phyloP scores from a whole-genome alignment of 192 early-diverging fungal genomes.

The Backusella liffmaniae region DNA sequence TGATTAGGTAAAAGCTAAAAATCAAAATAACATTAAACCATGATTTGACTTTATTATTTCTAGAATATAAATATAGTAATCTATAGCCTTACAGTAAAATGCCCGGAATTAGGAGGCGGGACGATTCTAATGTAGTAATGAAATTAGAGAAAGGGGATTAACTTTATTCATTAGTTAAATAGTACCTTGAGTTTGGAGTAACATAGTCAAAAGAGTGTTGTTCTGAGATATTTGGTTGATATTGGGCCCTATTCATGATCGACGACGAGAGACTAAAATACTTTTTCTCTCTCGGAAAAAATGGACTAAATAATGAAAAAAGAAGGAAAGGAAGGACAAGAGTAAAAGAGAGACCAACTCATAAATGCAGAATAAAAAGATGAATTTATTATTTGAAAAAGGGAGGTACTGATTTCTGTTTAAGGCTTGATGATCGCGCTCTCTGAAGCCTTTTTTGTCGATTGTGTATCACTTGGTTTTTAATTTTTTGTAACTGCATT shows the following conservation, averaged over 20 bases:
- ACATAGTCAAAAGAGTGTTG: constrained; percentile 14
- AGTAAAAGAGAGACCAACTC: neutral
- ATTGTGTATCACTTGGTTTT: neutral
- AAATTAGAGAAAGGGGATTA: neutral
- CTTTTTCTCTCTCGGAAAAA: neutral
- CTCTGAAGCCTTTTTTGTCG: constrained; percentile 2
- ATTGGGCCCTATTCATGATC: neutral
- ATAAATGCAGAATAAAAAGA: constrained; percentile 3
- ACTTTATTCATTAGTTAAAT: neutral
- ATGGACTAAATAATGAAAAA: neutral
- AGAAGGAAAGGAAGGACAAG: neutral
- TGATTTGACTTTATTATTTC: neutral
- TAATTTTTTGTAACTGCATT: neutral
- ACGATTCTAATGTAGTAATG: constrained; percentile 1
- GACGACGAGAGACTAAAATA: neutral
- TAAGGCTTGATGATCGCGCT: constrained; percentile 1
- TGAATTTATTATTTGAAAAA: constrained; percentile 3
- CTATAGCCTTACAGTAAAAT: neutral
- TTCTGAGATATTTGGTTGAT: neutral
- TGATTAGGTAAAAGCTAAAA: neutral
- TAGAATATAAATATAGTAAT: neutral
- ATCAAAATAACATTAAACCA: neutral
- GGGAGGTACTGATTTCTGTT: constrained; percentile 1
- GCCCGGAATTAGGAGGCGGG: constrained; percentile 6
- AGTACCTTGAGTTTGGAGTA: constrained; percentile 28